Conservation (phyloP, 2,329 filamentous ascomycete species). For the Paradendryphiella salina region DNA sequence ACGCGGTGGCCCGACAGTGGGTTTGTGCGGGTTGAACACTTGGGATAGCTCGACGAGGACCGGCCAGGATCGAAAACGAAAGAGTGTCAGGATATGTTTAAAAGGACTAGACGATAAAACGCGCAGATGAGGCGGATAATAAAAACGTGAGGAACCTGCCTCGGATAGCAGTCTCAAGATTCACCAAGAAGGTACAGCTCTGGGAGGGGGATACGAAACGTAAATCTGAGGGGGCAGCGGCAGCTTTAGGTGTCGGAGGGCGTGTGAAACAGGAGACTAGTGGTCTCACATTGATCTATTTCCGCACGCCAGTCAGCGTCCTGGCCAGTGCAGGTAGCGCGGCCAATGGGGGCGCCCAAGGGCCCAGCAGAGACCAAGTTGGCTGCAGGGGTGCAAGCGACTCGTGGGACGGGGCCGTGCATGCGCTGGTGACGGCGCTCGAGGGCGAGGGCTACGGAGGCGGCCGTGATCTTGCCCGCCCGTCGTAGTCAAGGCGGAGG, state of each 20-base stretch:
- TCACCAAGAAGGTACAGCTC: slow-evolving; percentile 41
- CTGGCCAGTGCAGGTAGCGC: slow-evolving; percentile 29
- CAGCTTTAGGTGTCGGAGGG: slow-evolving; percentile 48
- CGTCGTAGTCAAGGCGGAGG: slow-evolving; percentile 4
- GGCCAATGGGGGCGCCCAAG: slow-evolving; percentile 28
- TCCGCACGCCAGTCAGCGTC: slow-evolving; percentile 33
- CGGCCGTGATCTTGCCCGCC: not conserved
- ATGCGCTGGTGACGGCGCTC: slow-evolving; percentile 16
- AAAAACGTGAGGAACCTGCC: slow-evolving; percentile 39
- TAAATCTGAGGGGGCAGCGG: slow-evolving; percentile 45
- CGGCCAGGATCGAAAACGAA: slow-evolving; percentile 45
- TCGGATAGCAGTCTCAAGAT: slow-evolving; percentile 44
- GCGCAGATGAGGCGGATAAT: slow-evolving; percentile 28
- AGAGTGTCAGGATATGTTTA: slow-evolving; percentile 45
- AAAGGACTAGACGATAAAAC: slow-evolving; percentile 40
- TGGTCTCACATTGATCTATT: slow-evolving; percentile 46
- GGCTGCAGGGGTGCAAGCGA: slow-evolving; percentile 22
- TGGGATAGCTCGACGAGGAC: slow-evolving; percentile 41
- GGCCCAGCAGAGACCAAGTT: slow-evolving; percentile 12
- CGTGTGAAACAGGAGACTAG: slow-evolving; percentile 48
- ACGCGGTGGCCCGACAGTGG: slow-evolving; percentile 28
- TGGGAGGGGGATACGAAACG: slow-evolving; percentile 44
- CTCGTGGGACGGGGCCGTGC: slow-evolving; percentile 26
- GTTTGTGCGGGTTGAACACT: slow-evolving; percentile 28
- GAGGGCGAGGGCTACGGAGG: slow-evolving; percentile 3